These are phyloP conservation scores for Carex pumila DNA, from an alignment of 176 grass and related monocot species.

Conservation along the genomic window DNA sequence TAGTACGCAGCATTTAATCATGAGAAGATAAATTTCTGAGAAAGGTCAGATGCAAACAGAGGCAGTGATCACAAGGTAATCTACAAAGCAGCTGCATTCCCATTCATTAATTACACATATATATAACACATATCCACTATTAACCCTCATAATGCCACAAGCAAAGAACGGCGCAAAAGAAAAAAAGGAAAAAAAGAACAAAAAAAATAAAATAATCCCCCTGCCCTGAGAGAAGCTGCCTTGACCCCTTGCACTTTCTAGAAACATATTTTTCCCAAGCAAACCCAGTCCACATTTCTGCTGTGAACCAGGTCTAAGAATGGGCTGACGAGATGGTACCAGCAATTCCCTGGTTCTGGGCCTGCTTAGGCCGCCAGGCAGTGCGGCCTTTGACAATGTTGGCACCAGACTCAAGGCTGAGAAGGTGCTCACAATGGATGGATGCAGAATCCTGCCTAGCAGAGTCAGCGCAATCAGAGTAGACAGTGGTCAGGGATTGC, in stretches of 20 bases:
- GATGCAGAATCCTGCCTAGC: conserved; percentile 25
- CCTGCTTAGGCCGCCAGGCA: conserved; percentile 54
- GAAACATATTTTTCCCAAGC: neutral
- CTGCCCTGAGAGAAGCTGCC: conserved; percentile 7
- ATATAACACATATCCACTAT: conserved; percentile 12
- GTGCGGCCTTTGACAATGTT: conserved; percentile 68
- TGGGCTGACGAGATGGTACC: conserved; percentile 18
- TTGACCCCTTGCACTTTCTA: neutral
- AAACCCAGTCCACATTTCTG: neutral
- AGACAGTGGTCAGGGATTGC: conserved; percentile 65
- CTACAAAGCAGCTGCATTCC: conserved; percentile 11
- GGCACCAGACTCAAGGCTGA: conserved; percentile 67
- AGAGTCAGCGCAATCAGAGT: conserved; percentile 24
- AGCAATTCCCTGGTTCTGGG: conserved; percentile 6
- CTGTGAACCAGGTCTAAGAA: conserved; percentile 8
- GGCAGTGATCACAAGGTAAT: neutral
- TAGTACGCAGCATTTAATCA: neutral
- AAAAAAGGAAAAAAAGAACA: neutral
- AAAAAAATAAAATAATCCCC: conserved; percentile 19
- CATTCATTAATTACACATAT: conserved; percentile 3
- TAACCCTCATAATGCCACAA: neutral
- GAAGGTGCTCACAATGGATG: conserved; percentile 79
- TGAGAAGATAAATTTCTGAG: neutral
- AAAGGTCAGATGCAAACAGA: neutral
- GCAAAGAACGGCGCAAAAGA: neutral